Percentiles rank a stretch among this genome's conserved stretches.
These are phyloP conservation scores for Pythium guiyangense DNA, from an alignment of 352 stramenopile species.

Conservation along the genomic window DNA sequence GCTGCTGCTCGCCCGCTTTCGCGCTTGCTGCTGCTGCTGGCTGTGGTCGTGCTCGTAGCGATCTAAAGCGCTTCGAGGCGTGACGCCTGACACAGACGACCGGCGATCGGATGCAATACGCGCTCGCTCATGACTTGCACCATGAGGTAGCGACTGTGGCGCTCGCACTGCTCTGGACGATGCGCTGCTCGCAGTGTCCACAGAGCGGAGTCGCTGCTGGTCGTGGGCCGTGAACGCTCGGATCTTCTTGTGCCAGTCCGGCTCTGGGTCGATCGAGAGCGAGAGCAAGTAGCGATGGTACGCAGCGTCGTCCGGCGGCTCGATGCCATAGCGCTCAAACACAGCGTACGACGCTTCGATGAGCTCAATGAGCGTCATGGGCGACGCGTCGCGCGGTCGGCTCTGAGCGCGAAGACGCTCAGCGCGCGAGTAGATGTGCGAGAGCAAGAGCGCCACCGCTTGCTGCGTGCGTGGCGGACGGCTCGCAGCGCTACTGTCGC, in stretches of 20 bases:
- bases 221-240: conserved; percentile 18
- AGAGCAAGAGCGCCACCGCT: conserved; percentile 25
- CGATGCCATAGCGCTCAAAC: conserved; percentile 44
- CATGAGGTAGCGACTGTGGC: neutral
- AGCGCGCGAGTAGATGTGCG: conserved; percentile 38
- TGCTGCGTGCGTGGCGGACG: neutral
- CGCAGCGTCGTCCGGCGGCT: conserved; percentile 33
- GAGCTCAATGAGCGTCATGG: conserved; percentile 57
- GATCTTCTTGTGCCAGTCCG: conserved; percentile 58
- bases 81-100: neutral
- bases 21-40: neutral
- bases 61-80: neutral
- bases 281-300: conserved; percentile 55
- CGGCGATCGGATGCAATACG: neutral
- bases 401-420: conserved; percentile 16
- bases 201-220: conserved; percentile 14
- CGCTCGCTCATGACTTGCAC: neutral
- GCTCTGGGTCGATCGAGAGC: conserved; percentile 48
- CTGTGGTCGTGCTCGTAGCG: neutral
- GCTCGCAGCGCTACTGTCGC: neutral
- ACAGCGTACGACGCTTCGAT: conserved; percentile 51
- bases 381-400: neutral
- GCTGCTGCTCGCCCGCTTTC: too few relatives aligned
- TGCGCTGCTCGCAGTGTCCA: neutral
- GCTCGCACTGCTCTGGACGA: neutral